Percentiles rank a stretch among this genome's conserved stretches.
These are phyloP conservation scores for Phytophthora europaea DNA, from an alignment of 352 stramenopile species.

Conservation along the genomic window DNA sequence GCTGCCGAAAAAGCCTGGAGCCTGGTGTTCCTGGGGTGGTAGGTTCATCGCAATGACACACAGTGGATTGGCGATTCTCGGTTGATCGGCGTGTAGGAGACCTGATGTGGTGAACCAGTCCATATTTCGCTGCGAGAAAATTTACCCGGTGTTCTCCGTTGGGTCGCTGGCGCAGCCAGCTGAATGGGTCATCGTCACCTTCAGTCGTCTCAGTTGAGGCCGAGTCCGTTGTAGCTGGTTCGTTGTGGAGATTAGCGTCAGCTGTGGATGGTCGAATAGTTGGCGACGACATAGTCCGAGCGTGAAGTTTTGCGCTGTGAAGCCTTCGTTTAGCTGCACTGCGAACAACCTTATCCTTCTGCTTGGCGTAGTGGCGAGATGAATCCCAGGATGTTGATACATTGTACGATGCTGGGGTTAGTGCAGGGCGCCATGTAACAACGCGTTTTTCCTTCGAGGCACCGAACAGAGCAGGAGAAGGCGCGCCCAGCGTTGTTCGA, in stretches of 20 bases:
- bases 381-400: slow-evolving; percentile 62
- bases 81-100: slow-evolving; percentile 18
- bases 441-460: slow-evolving; percentile 49
- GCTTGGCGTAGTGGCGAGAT: slow-evolving; percentile 65
- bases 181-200: slow-evolving; percentile 57
- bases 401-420: slow-evolving; percentile 44
- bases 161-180: slow-evolving; percentile 59
- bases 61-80: slow-evolving; percentile 7
- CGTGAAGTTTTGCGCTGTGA: slow-evolving; percentile 21
- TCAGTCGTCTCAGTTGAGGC: not conserved
- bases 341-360: slow-evolving; percentile 53
- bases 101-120: slow-evolving; percentile 51
- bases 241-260: slow-evolving; percentile 2
- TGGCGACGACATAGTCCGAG: slow-evolving; percentile 24
- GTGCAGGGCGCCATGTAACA: slow-evolving; percentile 60
- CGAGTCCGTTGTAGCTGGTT: not conserved
- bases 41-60: slow-evolving; percentile 4
- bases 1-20: slow-evolving; percentile 9
- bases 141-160: slow-evolving; percentile 68
- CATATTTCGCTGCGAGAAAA: slow-evolving; percentile 53
- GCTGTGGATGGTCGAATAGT: slow-evolving; percentile 20
- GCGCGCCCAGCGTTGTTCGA: slow-evolving; percentile 23
- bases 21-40: slow-evolving; percentile 13
- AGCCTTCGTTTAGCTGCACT: slow-evolving; percentile 33
- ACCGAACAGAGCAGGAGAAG: slow-evolving; percentile 56